These are phyloP conservation scores for Keithomyces neogunnii DNA, from an alignment of 2,329 filamentous ascomycete genomes.

Conservation along the genomic window DNA sequence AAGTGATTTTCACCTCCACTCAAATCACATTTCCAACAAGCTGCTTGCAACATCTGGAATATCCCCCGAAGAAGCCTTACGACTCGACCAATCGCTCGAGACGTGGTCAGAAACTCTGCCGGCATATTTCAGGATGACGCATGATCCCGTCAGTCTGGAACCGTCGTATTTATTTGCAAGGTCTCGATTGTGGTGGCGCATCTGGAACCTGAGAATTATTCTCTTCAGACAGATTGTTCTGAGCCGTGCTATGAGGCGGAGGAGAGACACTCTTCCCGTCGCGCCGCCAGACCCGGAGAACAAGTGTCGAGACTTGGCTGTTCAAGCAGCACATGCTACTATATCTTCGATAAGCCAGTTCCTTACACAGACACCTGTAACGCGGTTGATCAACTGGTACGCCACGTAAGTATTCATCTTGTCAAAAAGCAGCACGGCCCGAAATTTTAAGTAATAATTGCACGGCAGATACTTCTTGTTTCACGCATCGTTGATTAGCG, in stretches of 20 bases:
- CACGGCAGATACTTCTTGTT: slow-evolving; percentile 19
- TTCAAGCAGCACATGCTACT: slow-evolving; percentile 18
- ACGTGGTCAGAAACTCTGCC: slow-evolving; percentile 19
- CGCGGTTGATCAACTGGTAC: slow-evolving; percentile 22
- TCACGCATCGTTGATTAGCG: slow-evolving; percentile 21
- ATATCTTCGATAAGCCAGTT: slow-evolving; percentile 18
- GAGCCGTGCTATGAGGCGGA: slow-evolving; percentile 15
- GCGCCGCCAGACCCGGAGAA: slow-evolving; percentile 12
- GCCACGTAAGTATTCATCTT: slow-evolving; percentile 13
- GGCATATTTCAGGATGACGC: slow-evolving; percentile 14
- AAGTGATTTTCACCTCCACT: slow-evolving; percentile 21
- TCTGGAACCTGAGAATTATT: slow-evolving; percentile 24
- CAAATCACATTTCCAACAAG: slow-evolving; percentile 22
- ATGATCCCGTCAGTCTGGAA: slow-evolving; percentile 10
- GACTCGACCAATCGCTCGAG: slow-evolving; percentile 16
- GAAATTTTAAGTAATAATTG: neutral
- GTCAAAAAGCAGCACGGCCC: neutral
- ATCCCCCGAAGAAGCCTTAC: slow-evolving; percentile 16
- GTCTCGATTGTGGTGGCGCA: slow-evolving; percentile 22
- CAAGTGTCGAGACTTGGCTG: slow-evolving; percentile 14
- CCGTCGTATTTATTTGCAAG: slow-evolving; percentile 16
- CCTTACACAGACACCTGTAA: slow-evolving; percentile 11
- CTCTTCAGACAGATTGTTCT: slow-evolving; percentile 21
- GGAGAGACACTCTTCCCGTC: slow-evolving; percentile 3
- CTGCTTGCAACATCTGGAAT: slow-evolving; percentile 17